These are phyloP conservation scores for Periglandula ipomoeae DNA, from an alignment of 2,329 filamentous ascomycete genomes.

Conservation along the genomic window DNA sequence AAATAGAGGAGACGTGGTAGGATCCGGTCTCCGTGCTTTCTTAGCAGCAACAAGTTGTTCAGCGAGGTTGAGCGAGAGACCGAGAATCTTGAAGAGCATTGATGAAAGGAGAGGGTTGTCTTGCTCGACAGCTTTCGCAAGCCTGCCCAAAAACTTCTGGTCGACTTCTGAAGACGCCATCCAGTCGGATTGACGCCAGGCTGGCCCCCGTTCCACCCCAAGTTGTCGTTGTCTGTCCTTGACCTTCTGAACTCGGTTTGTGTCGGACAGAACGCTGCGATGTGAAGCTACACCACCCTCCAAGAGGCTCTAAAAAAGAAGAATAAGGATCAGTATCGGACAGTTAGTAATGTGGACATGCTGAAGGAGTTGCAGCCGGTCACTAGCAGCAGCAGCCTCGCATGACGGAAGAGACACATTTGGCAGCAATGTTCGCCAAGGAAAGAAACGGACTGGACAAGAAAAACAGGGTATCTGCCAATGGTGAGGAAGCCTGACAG, in stretches of 20 bases:
- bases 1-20: conserved; percentile 67
- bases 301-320: conserved; percentile 1
- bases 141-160: conserved; percentile 88
- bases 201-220: conserved; percentile 1
- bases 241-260: not conserved
- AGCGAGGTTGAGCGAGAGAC: conserved; percentile 80
- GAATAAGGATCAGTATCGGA: not conserved
- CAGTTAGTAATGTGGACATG: not conserved
- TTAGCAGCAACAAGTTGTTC: conserved; percentile 75
- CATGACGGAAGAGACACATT: not conserved
- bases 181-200: conserved; percentile 11
- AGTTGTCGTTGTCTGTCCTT: not conserved
- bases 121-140: conserved; percentile 69
- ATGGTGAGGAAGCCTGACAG: conserved; percentile 2
- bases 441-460: not conserved
- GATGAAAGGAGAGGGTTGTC: conserved; percentile 72
- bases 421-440: not conserved
- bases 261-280: not conserved
- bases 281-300: not conserved
- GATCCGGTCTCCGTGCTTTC: conserved; percentile 74
- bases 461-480: not conserved
- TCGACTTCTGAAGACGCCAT: conserved; percentile 98
- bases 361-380: not conserved
- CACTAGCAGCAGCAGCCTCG: not conserved
- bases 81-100: conserved; percentile 84